Evolutionary conservation across 495 filamentous ascomycete species (phyloP), one percentile per base, ranked within the genome.

Genomic region (Tuber borchii): DNA sequence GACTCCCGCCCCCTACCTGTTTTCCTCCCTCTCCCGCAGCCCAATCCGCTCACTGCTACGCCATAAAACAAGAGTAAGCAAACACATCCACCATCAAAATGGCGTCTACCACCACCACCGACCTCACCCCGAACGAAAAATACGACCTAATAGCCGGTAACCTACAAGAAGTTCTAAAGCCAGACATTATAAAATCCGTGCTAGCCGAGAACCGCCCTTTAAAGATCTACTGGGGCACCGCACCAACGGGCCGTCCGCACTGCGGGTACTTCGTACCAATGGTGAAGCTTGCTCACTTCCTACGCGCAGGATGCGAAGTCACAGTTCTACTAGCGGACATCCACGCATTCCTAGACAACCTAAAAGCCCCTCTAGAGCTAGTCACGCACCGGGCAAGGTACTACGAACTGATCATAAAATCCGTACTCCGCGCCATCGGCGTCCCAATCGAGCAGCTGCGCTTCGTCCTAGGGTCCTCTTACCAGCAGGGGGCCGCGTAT

Each of bases 171-270:
- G 85, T 95, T 46, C 88, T 99, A 70, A 93, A 94, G 78, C 89
- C 89, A 37, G 93, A 97, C 81, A 90, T 97, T 71, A 91, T 98
- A 75, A 91, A 95, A 82, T 86, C 88, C 75, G 86, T 91, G 72
- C 83, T 90, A 45, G 89, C 89, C 17, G 87, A 95, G 83, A 88
- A 91, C n/a, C 86, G 90, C 17, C 88, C 90, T 40, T 88, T 91
- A 22, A 88, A 87, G 69, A 88, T 97, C 81, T 97, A 97, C 88
- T 97, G 93, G 93, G 94, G 92, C 71, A 95, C 92, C 19, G 92
- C 92, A 34, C 93, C 93, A 8, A 83, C 81, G 4, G 94, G 93
- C 0, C 85, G 88, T 77, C 93, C 93, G 19, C 93, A 96, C 79
- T 89, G 87, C 79, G 92, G 93, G 61, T 97, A 97, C 87, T 93